Evolutionary conservation across 75 land plant species (phyloP).

Genomic region (Pinus tabuliformis): DNA sequence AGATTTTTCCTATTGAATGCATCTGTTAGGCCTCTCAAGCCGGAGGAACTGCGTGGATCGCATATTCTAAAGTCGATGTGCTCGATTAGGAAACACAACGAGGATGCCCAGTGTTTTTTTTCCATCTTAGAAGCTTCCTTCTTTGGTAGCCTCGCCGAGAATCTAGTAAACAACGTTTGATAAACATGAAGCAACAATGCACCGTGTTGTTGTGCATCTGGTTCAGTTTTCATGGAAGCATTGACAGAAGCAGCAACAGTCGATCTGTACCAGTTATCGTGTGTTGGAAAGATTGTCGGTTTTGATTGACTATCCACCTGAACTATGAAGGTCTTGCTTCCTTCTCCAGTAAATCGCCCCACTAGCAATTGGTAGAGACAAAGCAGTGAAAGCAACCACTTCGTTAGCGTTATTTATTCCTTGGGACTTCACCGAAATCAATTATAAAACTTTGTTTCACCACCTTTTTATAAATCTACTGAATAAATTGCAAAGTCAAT

Average conservation of each 20-base stretch:
- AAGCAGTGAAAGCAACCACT: too few species aligned
- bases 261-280: slow-evolving; percentile 63
- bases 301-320: slow-evolving; percentile 21
- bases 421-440: too few species aligned
- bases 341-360: too few species aligned
- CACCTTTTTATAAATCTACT: too few species aligned
- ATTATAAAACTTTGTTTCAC: too few species aligned
- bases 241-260: slow-evolving; percentile 15
- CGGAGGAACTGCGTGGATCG: slow-evolving; percentile 62
- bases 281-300: slow-evolving; percentile 55
- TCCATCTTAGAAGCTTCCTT: slow-evolving; percentile 27
- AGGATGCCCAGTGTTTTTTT: slow-evolving; percentile 39
- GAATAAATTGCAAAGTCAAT: too few species aligned
- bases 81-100: slow-evolving; percentile 40
- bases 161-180: slow-evolving; percentile 46
- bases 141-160: slow-evolving; percentile 58
- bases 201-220: background rate
- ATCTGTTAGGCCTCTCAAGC: slow-evolving; percentile 16
- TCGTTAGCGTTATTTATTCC: too few species aligned
- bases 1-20: slow-evolving; percentile 46
- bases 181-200: slow-evolving; percentile 49
- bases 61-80: slow-evolving; percentile 47
- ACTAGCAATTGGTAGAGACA: too few species aligned
- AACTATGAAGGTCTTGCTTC: slow-evolving; percentile 32
- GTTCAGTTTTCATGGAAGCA: background rate